phyloP scores from a whole-genome alignment of 2,329 filamentous ascomycete genomes.

The Colletotrichum shisoi region DNA sequence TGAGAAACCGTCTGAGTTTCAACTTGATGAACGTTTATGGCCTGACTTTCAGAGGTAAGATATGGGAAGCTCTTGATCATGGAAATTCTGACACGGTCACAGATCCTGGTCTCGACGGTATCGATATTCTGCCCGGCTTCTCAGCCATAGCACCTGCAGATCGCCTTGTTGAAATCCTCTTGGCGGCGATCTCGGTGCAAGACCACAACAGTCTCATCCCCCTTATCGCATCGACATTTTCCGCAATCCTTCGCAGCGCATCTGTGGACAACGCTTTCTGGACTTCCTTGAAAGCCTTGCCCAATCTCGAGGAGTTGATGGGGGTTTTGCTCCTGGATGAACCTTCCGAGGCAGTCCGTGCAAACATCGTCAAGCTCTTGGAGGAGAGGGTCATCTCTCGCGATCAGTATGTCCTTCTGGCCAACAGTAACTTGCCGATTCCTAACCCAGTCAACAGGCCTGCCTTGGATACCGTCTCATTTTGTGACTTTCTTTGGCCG shows the following conservation, averaged over 20 bases:
- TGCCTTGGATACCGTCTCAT: constrained; percentile 48
- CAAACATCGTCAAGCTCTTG: constrained; percentile 49
- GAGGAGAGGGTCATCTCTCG: constrained; percentile 42
- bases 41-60: constrained; percentile 62
- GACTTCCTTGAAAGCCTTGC: constrained; percentile 48
- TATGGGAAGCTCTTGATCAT: too few species aligned
- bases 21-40: constrained; percentile 66
- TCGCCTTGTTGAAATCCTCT: constrained; percentile 47
- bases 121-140: constrained; percentile 33
- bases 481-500: constrained; percentile 60
- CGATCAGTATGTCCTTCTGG: constrained; percentile 31
- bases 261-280: constrained; percentile 52
- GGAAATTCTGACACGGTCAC: constrained; percentile 39
- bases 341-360: constrained; percentile 48
- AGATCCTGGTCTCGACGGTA: constrained; percentile 41
- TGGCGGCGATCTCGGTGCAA: constrained; percentile 33
- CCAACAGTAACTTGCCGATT: constrained; percentile 33
- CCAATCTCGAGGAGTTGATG: constrained; percentile 44
- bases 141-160: constrained; percentile 40
- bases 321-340: constrained; percentile 51
- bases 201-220: constrained; percentile 30
- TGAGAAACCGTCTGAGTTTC: constrained; percentile 60
- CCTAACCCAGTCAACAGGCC: constrained; percentile 39
- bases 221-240: constrained; percentile 48
- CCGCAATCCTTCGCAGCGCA: constrained; percentile 53